phyloP scores from a whole-genome alignment of 1,284 basidiomycete species.

The Marasmius oreades region DNA sequence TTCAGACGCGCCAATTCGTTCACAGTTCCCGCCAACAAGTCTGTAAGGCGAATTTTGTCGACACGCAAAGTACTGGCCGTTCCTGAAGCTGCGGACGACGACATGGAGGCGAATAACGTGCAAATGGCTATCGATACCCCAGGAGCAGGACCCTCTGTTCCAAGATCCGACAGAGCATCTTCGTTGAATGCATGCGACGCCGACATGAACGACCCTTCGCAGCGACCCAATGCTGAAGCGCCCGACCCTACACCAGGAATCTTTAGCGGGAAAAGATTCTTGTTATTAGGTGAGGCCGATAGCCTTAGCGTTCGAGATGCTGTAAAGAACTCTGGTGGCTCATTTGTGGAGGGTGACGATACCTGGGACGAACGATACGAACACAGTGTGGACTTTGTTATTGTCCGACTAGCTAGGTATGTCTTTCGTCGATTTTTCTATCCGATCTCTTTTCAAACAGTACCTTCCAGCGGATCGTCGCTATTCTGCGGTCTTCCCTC shows the following conservation, averaged over 20 bases:
- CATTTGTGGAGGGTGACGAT: constrained; percentile 28
- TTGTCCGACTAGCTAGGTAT: constrained; percentile 71
- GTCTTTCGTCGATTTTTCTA: constrained; percentile 13
- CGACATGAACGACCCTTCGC: background rate
- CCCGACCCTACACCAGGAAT: constrained; percentile 26
- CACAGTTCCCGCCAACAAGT: constrained; percentile 19
- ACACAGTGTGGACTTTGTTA: constrained; percentile 55
- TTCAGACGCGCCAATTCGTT: constrained; percentile 61
- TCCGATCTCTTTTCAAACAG: constrained; percentile 28
- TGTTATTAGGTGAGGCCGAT: constrained; percentile 61
- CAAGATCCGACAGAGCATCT: background rate
- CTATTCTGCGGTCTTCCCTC: background rate
- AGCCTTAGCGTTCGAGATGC: constrained; percentile 50
- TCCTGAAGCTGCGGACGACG: background rate
- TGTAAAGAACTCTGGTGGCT: constrained; percentile 55
- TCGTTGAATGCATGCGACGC: background rate
- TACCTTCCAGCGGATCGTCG: constrained; percentile 48
- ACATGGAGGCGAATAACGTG: background rate
- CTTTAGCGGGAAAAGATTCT: constrained; percentile 54
- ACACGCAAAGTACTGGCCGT: constrained; percentile 1
- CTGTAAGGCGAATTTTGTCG: constrained; percentile 9
- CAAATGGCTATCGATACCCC: constrained; percentile 12
- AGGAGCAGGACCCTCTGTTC: constrained; percentile 11
- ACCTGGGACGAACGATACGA: constrained; percentile 34
- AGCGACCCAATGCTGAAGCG: background rate